Percentiles rank a stretch among this genome's conserved stretches.
Evolutionary conservation across 805 yeast genomes (phyloP).

Genomic region (Lachancea sp.): DNA sequence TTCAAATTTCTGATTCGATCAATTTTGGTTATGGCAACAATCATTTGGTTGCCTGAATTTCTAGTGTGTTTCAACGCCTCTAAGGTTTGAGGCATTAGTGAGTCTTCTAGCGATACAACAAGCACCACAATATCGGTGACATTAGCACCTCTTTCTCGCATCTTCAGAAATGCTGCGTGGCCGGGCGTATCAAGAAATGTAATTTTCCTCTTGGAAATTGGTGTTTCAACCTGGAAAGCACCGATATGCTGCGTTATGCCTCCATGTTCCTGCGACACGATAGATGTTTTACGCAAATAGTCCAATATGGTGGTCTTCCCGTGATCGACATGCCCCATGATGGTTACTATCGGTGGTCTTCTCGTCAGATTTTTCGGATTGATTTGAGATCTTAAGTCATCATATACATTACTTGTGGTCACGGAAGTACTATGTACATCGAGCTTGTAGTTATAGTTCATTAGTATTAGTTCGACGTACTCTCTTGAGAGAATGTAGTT

Average conservation of each 20-base stretch:
- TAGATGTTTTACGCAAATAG: constrained; percentile 72
- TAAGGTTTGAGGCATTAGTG: constrained; percentile 94
- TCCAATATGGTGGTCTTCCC: constrained; percentile 95
- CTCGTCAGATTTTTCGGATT: constrained; percentile 46
- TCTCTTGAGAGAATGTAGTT: constrained; percentile 81
- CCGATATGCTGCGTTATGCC: constrained; percentile 98
- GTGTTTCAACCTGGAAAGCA: constrained; percentile 85
- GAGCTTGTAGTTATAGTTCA: constrained; percentile 75
- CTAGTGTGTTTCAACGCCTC: constrained; percentile 94
- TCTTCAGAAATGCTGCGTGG: constrained; percentile 91
- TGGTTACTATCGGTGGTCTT: constrained; percentile 91
- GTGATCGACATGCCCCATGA: constrained; percentile 99
- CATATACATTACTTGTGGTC: constrained; percentile 53
- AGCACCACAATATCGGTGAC: constrained; percentile 87
- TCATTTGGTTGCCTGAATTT: constrained; percentile 42
- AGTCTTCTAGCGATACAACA: constrained; percentile 96
- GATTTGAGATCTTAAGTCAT: constrained; percentile 50
- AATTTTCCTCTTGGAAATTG: constrained; percentile 63
- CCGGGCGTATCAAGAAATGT: constrained; percentile 97
- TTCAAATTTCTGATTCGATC: constrained; percentile 49
- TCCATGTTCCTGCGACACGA: constrained; percentile 82
- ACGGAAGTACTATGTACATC: constrained; percentile 25
- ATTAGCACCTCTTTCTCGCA: constrained; percentile 95
- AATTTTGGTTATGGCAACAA: constrained; percentile 90
- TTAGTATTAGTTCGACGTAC: constrained; percentile 79